Evolutionary conservation across 2,329 filamentous ascomycete species (phyloP).

Genomic region (Sarocladiaceae sp.): DNA sequence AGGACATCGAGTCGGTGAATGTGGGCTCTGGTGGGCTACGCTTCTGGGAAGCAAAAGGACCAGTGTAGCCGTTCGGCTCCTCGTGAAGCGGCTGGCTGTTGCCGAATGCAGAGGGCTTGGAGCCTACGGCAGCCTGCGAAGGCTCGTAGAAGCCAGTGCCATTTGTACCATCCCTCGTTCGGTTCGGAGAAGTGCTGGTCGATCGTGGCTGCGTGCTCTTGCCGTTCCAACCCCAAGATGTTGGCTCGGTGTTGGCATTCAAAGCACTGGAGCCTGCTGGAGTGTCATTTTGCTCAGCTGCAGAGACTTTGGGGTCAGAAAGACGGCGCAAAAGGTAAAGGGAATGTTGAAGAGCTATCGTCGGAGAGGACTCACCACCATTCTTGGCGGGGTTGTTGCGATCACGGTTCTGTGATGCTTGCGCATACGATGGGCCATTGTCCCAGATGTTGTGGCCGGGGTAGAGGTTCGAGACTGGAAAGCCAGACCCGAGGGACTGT

Average conservation of each 20-base stretch:
- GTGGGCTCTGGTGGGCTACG: constrained; percentile 32
- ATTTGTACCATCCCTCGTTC: constrained; percentile 37
- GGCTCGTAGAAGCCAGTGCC: constrained; percentile 39
- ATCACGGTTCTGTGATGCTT: constrained; percentile 5
- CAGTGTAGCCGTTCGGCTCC: constrained; percentile 21
- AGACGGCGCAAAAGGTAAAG: neutral
- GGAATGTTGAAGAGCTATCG: neutral
- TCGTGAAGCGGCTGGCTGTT: constrained; percentile 4
- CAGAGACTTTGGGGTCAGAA: neutral
- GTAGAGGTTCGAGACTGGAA: constrained; percentile 31
- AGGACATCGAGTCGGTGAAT: constrained; percentile 33
- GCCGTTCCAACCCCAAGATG: constrained; percentile 46
- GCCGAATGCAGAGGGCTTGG: constrained; percentile 10
- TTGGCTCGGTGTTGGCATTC: constrained; percentile 65
- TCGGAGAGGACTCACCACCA: constrained; percentile 33
- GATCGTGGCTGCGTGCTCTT: constrained; percentile 38
- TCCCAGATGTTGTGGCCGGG: constrained; percentile 29
- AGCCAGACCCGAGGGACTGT: constrained; percentile 37
- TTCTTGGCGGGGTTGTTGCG: constrained; percentile 34
- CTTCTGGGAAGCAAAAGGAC: constrained; percentile 23
- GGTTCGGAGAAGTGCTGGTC: constrained; percentile 55
- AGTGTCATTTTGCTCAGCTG: constrained; percentile 24
- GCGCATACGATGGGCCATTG: constrained; percentile 2
- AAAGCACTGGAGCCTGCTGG: constrained; percentile 68
- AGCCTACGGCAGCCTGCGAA: constrained; percentile 36